Evolutionary conservation across 345 rosid species (phyloP).

Genomic region (Eucalyptus erythrocorys): DNA sequence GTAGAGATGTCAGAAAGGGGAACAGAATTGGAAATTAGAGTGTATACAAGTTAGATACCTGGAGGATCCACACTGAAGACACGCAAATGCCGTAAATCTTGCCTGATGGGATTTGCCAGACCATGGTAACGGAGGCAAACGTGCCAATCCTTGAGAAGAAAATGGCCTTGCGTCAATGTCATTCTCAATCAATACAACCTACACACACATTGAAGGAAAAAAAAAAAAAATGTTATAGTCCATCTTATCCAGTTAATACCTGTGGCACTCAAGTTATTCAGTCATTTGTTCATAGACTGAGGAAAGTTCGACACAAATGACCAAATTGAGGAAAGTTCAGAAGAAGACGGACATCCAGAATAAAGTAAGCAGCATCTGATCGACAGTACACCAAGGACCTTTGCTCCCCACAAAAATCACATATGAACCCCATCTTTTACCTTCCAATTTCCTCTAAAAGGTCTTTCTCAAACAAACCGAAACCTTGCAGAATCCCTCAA

Average conservation of each 20-base stretch:
- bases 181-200: constrained; percentile 96
- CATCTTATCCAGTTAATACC: too few relatives aligned
- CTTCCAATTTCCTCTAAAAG: not conserved
- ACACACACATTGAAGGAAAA: constrained; percentile 12
- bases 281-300: too few relatives aligned
- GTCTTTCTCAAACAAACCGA: not conserved
- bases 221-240: not conserved
- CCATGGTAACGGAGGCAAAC: constrained; percentile 99
- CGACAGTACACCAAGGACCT: constrained; percentile 89
- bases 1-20: not conserved
- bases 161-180: constrained; percentile 92
- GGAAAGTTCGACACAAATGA: constrained; percentile 49
- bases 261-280: too few relatives aligned
- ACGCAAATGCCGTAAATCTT: constrained; percentile 64
- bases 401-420: constrained; percentile 86
- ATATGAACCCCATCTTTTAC: constrained; percentile 59
- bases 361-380: constrained; percentile 86
- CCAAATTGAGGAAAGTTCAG: constrained; percentile 88
- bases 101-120: constrained; percentile 66
- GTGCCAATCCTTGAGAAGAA: constrained; percentile 83
- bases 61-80: constrained; percentile 96
- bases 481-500: not conserved
- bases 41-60: constrained; percentile 21
- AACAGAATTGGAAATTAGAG: not conserved
- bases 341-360: constrained; percentile 87